Percentiles rank a stretch among this genome's conserved stretches.
These are phyloP conservation scores for Macrolepiota dolichaula DNA, from an alignment of 768 basidiomycete genomes.

Conservation along the genomic window DNA sequence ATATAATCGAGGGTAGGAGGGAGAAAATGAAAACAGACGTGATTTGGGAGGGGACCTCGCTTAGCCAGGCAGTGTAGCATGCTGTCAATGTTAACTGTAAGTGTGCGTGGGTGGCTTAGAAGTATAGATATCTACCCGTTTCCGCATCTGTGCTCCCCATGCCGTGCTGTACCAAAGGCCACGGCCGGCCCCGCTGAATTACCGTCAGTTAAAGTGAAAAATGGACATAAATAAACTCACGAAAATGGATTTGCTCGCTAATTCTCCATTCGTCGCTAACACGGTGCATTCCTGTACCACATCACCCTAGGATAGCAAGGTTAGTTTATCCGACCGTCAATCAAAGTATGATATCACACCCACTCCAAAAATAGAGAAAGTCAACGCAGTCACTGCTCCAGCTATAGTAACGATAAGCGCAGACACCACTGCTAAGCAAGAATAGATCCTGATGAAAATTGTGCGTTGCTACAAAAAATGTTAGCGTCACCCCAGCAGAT, in stretches of 20 bases:
- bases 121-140: neutral
- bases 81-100: constrained; percentile 18
- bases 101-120: too few relatives aligned
- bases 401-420: constrained; percentile 32
- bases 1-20: constrained; percentile 31
- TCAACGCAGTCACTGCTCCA: constrained; percentile 30
- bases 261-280: constrained; percentile 29
- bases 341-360: constrained; percentile 14
- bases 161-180: constrained; percentile 21
- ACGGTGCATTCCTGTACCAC: constrained; percentile 33
- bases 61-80: constrained; percentile 36
- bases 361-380: constrained; percentile 38
- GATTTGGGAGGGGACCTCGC: constrained; percentile 34
- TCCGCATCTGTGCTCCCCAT: neutral
- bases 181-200: constrained; percentile 28
- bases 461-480: constrained; percentile 22
- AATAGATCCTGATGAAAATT: constrained; percentile 24
- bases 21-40: constrained; percentile 34
- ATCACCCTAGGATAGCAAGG: constrained; percentile 26
- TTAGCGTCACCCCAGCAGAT: neutral
- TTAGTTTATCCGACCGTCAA: neutral
- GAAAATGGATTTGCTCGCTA: constrained; percentile 33
- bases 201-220: neutral
- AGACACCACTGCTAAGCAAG: constrained; percentile 31
- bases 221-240: constrained; percentile 20